A percentile compares a stretch with the other conserved stretches of the same genome.
These are phyloP conservation scores for Serendipita sp. DNA, from an alignment of 768 basidiomycete genomes.

Conservation along the genomic window DNA sequence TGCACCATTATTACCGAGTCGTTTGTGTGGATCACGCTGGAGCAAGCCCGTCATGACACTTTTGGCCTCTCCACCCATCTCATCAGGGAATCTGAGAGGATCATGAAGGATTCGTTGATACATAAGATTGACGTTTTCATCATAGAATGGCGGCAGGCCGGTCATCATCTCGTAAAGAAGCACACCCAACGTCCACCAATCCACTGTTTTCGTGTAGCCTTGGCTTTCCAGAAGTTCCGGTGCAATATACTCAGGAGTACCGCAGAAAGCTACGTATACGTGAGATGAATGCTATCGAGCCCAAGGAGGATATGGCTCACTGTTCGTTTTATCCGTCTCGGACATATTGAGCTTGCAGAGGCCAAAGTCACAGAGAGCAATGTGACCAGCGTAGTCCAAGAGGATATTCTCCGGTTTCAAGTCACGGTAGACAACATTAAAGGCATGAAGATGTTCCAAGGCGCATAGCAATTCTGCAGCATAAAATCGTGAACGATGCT, in stretches of 20 bases:
- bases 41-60: slow-evolving; percentile 79
- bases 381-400: slow-evolving; percentile 93
- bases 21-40: slow-evolving; percentile 69
- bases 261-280: slow-evolving; percentile 64
- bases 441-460: slow-evolving; percentile 87
- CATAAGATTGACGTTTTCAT: slow-evolving; percentile 97
- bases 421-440: slow-evolving; percentile 97
- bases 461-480: slow-evolving; percentile 94
- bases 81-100: slow-evolving; percentile 79
- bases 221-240: slow-evolving; percentile 92
- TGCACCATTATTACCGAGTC: slow-evolving; percentile 82
- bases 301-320: slow-evolving; percentile 26
- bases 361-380: slow-evolving; percentile 95
- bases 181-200: slow-evolving; percentile 98
- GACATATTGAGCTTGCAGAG: slow-evolving; percentile 95
- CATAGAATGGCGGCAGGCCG: slow-evolving; percentile 94
- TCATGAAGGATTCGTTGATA: slow-evolving; percentile 90
- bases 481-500: slow-evolving; percentile 86
- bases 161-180: slow-evolving; percentile 97
- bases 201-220: slow-evolving; percentile 95
- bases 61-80: slow-evolving; percentile 75
- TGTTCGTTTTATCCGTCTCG: slow-evolving; percentile 93
- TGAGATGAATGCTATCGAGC: slow-evolving; percentile 9
- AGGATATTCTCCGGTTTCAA: slow-evolving; percentile 97
- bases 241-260: slow-evolving; percentile 96